Percentiles rank a stretch among this genome's conserved stretches.
These are phyloP conservation scores for Mucor sp. DNA, from an alignment of 371 early-diverging fungal species.

Conservation along the genomic window DNA sequence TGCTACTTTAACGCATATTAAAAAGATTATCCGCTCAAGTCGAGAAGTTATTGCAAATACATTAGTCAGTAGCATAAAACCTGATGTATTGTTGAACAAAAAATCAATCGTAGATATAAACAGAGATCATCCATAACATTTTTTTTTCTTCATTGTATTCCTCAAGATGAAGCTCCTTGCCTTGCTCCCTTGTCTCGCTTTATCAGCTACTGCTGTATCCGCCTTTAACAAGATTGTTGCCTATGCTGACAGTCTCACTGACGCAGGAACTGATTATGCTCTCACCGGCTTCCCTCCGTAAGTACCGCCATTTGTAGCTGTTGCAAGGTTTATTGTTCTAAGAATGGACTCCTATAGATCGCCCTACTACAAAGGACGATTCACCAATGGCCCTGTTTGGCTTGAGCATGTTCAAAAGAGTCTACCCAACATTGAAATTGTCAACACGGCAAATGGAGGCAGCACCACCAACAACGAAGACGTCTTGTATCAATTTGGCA, in stretches of 20 bases:
- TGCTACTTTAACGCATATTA: not conserved
- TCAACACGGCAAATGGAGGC: constrained; percentile 56
- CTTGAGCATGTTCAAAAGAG: constrained; percentile 44
- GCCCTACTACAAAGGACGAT: constrained; percentile 53
- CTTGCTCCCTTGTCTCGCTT: constrained; percentile 11
- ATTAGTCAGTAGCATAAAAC: not conserved
- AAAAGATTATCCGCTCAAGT: not conserved
- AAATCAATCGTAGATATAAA: not conserved
- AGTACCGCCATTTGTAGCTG: too few species aligned
- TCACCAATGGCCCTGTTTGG: constrained; percentile 60
- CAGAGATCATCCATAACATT: not conserved
- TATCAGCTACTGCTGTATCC: constrained; percentile 5
- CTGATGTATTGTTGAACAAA: not conserved
- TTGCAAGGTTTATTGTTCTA: too few species aligned
- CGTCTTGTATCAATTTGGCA: constrained; percentile 16
- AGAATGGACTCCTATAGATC: not conserved
- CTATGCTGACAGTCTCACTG: constrained; percentile 31
- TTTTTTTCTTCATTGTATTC: not conserved
- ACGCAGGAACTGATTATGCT: constrained; percentile 24
- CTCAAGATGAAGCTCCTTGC: not conserved
- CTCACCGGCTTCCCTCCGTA: constrained; percentile 18
- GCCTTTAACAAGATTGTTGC: constrained; percentile 25
- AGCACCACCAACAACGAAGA: constrained; percentile 53
- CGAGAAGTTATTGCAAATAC: not conserved
- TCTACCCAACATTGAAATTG: constrained; percentile 17